Conservation (phyloP, 371 early-diverging fungal genomes). For the Capillidium heterosporum region DNA sequence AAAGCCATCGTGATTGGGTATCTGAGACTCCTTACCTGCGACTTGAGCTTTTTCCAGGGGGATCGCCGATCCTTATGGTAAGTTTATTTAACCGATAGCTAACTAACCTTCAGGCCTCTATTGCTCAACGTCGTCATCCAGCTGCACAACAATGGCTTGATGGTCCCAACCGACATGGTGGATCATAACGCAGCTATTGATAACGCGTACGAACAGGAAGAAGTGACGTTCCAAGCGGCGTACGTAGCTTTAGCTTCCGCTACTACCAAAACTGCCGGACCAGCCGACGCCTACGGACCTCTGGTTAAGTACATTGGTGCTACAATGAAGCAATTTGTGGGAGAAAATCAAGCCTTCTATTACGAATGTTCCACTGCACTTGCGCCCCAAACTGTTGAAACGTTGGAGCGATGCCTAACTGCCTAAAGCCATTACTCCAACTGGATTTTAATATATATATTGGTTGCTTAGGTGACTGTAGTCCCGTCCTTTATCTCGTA, state of each 20-base stretch:
- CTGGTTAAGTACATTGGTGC: neutral
- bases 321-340: neutral
- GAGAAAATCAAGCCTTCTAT: too few species aligned
- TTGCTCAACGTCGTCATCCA: neutral
- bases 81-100: neutral
- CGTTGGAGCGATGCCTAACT: too few species aligned
- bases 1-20: neutral
- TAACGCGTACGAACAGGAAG: neutral
- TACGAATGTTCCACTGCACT: too few species aligned
- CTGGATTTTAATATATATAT: too few species aligned
- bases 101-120: neutral
- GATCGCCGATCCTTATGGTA: neutral
- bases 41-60: neutral
- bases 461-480: too few species aligned
- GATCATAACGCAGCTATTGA: neutral
- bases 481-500: too few species aligned
- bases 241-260: neutral
- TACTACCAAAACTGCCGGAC: neutral
- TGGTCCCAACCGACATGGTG: neutral
- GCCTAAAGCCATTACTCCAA: too few species aligned
- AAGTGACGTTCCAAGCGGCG: neutral
- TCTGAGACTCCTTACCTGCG: neutral
- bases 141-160: neutral
- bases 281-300: neutral
- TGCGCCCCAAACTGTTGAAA: too few species aligned